Evolutionary conservation across 2,329 filamentous ascomycete genomes (phyloP).

Genomic region (Scedosporium apiospermum): DNA sequence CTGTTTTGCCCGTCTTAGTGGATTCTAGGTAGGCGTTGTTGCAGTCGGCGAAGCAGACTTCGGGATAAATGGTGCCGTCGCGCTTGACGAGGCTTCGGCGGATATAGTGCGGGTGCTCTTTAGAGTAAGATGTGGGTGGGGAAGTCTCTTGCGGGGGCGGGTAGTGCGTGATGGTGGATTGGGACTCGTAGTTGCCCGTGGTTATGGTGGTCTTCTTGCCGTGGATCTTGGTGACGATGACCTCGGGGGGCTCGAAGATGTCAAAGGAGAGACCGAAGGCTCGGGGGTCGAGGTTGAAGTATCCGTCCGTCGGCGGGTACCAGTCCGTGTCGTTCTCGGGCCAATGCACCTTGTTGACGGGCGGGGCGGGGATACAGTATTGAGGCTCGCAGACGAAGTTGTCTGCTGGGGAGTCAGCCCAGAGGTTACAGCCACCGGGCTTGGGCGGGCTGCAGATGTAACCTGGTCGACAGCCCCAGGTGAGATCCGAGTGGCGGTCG

Average conservation of each 20-base stretch:
- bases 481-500: conserved; percentile 28
- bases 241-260: conserved; percentile 43
- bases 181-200: conserved; percentile 47
- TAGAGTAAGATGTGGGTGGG: not conserved
- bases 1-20: conserved; percentile 34
- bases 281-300: conserved; percentile 54
- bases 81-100: not conserved
- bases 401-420: conserved; percentile 33
- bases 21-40: conserved; percentile 38
- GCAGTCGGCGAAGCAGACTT: conserved; percentile 43
- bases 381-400: conserved; percentile 35
- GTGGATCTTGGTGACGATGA: conserved; percentile 24
- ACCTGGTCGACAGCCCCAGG: conserved; percentile 45
- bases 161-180: conserved; percentile 34
- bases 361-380: conserved; percentile 34
- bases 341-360: conserved; percentile 30
- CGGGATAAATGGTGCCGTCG: conserved; percentile 28
- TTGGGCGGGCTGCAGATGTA: conserved; percentile 43
- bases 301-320: conserved; percentile 40
- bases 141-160: conserved; percentile 11
- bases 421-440: conserved; percentile 40
- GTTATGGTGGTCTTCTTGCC: conserved; percentile 32
- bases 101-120: not conserved
- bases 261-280: conserved; percentile 54
- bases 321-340: conserved; percentile 33